A percentile compares a stretch with the other conserved stretches of the same genome.
These are phyloP conservation scores for Wickerhamomyces bovis DNA, from an alignment of 805 yeast species.

Conservation along the genomic window DNA sequence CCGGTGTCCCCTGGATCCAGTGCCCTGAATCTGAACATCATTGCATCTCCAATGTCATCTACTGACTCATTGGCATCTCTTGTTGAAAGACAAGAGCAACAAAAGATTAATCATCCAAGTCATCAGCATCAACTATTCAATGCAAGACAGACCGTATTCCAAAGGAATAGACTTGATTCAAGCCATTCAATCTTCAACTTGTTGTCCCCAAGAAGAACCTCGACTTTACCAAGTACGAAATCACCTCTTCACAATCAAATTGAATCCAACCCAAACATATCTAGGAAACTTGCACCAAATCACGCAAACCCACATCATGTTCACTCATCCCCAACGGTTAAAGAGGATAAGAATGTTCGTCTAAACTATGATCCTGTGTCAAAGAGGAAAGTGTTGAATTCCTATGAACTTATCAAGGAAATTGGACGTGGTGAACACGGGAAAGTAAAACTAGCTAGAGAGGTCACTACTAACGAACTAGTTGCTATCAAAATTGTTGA, in stretches of 20 bases:
- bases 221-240: slow-evolving; percentile 8
- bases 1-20: slow-evolving; percentile 10
- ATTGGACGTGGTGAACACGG: slow-evolving; percentile 98
- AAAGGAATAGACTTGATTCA: slow-evolving; percentile 8
- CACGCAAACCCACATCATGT: slow-evolving; percentile 21
- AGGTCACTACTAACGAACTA: slow-evolving; percentile 50
- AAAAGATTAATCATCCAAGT: slow-evolving; percentile 36
- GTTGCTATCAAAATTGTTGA: slow-evolving; percentile 95
- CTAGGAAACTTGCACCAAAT: slow-evolving; percentile 20
- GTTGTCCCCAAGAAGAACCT: slow-evolving; percentile 7
- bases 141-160: neutral
- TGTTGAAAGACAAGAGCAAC: slow-evolving; percentile 34
- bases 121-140: slow-evolving; percentile 31
- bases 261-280: neutral
- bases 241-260: slow-evolving; percentile 13
- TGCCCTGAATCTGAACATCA: neutral
- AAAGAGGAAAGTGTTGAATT: slow-evolving; percentile 74
- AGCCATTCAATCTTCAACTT: slow-evolving; percentile 15
- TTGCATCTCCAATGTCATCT: slow-evolving; percentile 26
- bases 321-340: slow-evolving; percentile 42
- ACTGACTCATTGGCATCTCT: slow-evolving; percentile 32
- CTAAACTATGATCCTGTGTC: slow-evolving; percentile 87
- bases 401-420: slow-evolving; percentile 83
- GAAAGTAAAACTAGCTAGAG: slow-evolving; percentile 88
- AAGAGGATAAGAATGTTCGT: slow-evolving; percentile 74